Base-by-base conservation (phyloP, 2,329 filamentous ascomycete species). In the Penicillium sp. region DNA sequence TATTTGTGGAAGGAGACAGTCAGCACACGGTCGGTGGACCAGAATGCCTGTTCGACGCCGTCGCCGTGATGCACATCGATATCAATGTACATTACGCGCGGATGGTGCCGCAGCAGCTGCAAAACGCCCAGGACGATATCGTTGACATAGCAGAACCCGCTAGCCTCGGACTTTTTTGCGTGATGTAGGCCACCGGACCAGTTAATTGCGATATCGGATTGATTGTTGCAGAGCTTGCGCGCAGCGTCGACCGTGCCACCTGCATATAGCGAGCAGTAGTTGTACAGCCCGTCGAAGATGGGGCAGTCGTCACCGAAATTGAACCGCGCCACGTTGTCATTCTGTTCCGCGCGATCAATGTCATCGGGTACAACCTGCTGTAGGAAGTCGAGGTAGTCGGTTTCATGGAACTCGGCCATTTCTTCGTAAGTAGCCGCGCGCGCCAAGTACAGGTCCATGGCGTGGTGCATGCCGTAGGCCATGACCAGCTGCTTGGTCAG, bases 131-230 rank as follows among this genome's bases (percentile, higher is more conserved):
- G 81, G 50, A 97, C 93, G 62, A 97, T 97, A 71, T 98, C 93
- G 70, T 98, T 98, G 74, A 97, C 90, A 74, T 98, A 98, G 75
- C 93, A 98, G 72, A 98, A 98, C 0, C 93, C 93, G 12, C 87
- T 92, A 0, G 93, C 92, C 72, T 95, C 90, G 46, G 86, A 83
- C 67, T 92, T 93, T 72, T 97, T 96, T 40, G 93, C 93, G 66
- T 98, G 93, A 70, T 98, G 93, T 27, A 98, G 80, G 9, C 93
- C 93, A 31, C 93, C 93, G 15, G 90, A 93, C 93, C 93, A 98
- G 63, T 95, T 95, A 65, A 98, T 90, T 47, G 93, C 93, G 66
- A 98, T 96, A 65, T 97, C 89, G 27, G 90, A 89, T 72, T 95
- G 88, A 42, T 84, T 80, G 63, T 88, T 87, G 66, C 86, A 87